Conservation (phyloP, 1,284 basidiomycete species). For the Ceraceosorus guamensis region DNA sequence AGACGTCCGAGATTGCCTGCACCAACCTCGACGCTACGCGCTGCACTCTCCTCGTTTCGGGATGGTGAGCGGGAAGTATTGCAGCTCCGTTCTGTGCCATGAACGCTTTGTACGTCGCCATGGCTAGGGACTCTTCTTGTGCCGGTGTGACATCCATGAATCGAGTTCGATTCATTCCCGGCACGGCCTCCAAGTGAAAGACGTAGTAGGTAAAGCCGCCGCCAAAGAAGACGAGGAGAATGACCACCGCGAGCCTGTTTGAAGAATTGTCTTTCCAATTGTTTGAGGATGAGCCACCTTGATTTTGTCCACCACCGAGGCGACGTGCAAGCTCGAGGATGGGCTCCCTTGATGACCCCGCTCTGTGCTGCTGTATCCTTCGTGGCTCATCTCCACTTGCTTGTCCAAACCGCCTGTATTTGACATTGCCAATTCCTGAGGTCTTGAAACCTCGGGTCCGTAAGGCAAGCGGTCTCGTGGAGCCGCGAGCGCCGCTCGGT, state of each 20-base stretch:
- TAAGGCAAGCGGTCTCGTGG: too few species aligned
- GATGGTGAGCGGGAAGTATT: conserved; percentile 60
- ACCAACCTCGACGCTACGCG: conserved; percentile 43
- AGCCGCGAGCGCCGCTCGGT: too few species aligned
- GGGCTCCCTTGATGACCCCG: too few species aligned
- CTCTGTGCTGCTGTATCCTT: too few species aligned
- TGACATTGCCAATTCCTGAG: too few species aligned
- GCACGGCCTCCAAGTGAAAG: conserved; percentile 40
- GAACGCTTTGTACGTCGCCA: conserved; percentile 53
- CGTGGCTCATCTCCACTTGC: too few species aligned
- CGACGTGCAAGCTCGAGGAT: too few species aligned
- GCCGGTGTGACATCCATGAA: conserved; percentile 38
- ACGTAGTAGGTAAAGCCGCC: conserved; percentile 40
- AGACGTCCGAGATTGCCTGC: neutral
- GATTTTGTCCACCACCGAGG: too few species aligned
- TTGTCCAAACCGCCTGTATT: too few species aligned
- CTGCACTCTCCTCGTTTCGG: conserved; percentile 62
- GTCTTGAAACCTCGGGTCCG: too few species aligned
- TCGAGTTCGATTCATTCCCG: conserved; percentile 39
- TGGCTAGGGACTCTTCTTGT: conserved; percentile 48
- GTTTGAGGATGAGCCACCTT: too few species aligned
- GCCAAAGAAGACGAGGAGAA: conserved; percentile 22
- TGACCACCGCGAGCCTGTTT: conserved; percentile 10
- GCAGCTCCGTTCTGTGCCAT: conserved; percentile 49
- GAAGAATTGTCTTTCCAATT: too few species aligned